phyloP scores from a whole-genome alignment of 176 grass and related monocot species.

The Carex littledalei region DNA sequence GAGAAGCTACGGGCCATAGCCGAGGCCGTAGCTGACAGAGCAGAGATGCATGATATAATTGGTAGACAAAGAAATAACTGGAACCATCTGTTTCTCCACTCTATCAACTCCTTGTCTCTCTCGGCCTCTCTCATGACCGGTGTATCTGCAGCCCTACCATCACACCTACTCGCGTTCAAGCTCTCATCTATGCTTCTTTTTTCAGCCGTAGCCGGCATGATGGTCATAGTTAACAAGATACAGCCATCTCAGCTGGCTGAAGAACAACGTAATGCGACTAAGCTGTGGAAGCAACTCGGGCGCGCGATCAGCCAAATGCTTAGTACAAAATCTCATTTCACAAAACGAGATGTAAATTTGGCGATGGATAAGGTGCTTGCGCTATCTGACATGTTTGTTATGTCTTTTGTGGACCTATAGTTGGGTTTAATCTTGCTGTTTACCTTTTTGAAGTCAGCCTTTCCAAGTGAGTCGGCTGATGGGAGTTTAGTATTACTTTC shows the following conservation, averaged over 20 bases:
- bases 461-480: too few relatives aligned
- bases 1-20: slow-evolving; percentile 22
- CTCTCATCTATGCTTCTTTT: slow-evolving; percentile 28
- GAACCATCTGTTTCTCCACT: slow-evolving; percentile 32
- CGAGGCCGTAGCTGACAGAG: slow-evolving; percentile 17
- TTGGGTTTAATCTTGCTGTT: too few relatives aligned
- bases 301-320: slow-evolving; percentile 1
- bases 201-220: slow-evolving; percentile 10
- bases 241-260: slow-evolving; percentile 38
- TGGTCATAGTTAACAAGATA: slow-evolving; percentile 30
- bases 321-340: neutral
- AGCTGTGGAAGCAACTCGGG: slow-evolving; percentile 28
- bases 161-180: slow-evolving; percentile 22
- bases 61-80: slow-evolving; percentile 31
- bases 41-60: slow-evolving; percentile 37
- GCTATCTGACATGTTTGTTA: too few relatives aligned
- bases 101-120: slow-evolving; percentile 25
- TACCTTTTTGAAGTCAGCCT: too few relatives aligned
- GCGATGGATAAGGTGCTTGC: slow-evolving; percentile 22
- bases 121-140: slow-evolving; percentile 21
- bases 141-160: neutral
- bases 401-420: too few relatives aligned
- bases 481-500: too few relatives aligned
- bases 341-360: slow-evolving; percentile 4
- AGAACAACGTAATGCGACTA: slow-evolving; percentile 31